These are phyloP conservation scores for Penicillium sp. DNA, from an alignment of 2,329 filamentous ascomycete species.

Conservation along the genomic window DNA sequence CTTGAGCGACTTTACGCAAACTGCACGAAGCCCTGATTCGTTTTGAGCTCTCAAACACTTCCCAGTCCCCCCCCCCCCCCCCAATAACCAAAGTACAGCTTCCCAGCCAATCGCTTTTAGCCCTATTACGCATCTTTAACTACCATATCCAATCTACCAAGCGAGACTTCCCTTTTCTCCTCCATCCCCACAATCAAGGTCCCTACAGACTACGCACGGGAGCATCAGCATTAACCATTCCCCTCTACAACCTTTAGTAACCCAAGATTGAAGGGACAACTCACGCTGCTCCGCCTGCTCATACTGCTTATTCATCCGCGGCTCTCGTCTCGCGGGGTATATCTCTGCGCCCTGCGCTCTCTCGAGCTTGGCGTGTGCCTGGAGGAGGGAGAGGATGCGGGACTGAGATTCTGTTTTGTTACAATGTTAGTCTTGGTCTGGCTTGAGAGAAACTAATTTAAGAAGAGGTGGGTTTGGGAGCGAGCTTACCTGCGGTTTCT, in stretches of 20 bases:
- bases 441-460: not conserved
- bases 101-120: not conserved
- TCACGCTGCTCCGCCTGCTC: conserved; percentile 35
- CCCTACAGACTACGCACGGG: conserved; percentile 26
- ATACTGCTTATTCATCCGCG: conserved; percentile 30
- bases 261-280: not conserved
- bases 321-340: conserved; percentile 32
- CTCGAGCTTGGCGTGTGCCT: conserved; percentile 32
- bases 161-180: conserved; percentile 13
- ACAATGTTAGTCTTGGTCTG: not conserved
- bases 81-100: too few species aligned
- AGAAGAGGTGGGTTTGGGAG: not conserved
- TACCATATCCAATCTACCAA: conserved; percentile 16
- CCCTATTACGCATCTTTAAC: not conserved
- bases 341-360: conserved; percentile 26
- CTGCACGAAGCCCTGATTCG: too few species aligned
- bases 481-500: conserved; percentile 6
- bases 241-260: conserved; percentile 3
- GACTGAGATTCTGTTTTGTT: conserved; percentile 6
- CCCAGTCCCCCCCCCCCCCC: too few species aligned
- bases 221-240: not conserved
- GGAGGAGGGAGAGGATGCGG: conserved; percentile 26
- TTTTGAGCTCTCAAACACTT: too few species aligned
- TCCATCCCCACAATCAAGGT: conserved; percentile 23
- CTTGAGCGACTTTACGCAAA: too few species aligned